Conservation (phyloP, 345 rosid genomes). For the Gossypium ekmanianum region DNA sequence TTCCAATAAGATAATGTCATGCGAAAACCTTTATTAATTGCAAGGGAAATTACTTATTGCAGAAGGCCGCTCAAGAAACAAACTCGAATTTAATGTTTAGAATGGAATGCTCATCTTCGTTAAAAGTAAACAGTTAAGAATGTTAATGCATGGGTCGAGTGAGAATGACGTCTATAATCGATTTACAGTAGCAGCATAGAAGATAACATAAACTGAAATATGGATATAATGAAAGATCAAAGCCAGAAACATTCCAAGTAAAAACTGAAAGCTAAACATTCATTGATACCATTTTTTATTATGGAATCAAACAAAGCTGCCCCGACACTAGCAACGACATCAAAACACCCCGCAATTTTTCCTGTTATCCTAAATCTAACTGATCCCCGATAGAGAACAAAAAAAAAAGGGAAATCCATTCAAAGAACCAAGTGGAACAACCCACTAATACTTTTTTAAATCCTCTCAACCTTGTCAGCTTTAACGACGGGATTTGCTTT, state of each 20-base stretch:
- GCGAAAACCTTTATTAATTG: too few relatives aligned
- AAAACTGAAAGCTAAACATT: slow-evolving; percentile 19
- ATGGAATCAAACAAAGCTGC: slow-evolving; percentile 24
- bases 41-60: too few relatives aligned
- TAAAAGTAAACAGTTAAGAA: too few relatives aligned
- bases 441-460: slow-evolving; percentile 28
- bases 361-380: slow-evolving; percentile 11
- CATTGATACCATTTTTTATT: slow-evolving; percentile 30
- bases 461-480: slow-evolving; percentile 68
- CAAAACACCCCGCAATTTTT: neutral
- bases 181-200: too few relatives aligned
- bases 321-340: slow-evolving; percentile 2
- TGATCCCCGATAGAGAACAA: neutral
- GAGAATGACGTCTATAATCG: too few relatives aligned
- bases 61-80: too few relatives aligned
- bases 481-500: slow-evolving; percentile 74
- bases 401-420: neutral
- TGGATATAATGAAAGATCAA: neutral
- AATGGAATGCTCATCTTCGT: too few relatives aligned
- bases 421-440: neutral
- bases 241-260: slow-evolving; percentile 3
- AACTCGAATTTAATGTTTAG: too few relatives aligned
- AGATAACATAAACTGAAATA: neutral
- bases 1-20: too few relatives aligned
- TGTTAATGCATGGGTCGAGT: too few relatives aligned